Base-by-base conservation (phyloP, 2,329 filamentous ascomycete species). In the Ophiognomonia clavigignenti-juglandacearum region DNA sequence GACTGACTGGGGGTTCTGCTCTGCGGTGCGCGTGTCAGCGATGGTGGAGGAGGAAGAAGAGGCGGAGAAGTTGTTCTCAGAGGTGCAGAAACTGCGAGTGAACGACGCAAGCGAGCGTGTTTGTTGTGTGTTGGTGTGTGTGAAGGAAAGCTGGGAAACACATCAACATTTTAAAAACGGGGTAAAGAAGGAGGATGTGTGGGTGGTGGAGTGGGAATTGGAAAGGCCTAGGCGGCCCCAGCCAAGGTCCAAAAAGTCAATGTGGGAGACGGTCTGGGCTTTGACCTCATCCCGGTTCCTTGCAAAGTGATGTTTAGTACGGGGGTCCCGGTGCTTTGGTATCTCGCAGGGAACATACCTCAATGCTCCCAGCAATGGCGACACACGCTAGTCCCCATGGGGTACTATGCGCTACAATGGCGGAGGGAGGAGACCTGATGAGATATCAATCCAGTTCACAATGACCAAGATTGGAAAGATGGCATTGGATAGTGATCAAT, bases 161-260 rank as follows among this genome's bases (percentile, higher is more conserved):
- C n/a, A n/a, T n/a, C n/a, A n/a, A n/a, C n/a, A n/a, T n/a, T n/a
- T n/a, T n/a, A n/a, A n/a, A n/a, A n/a, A n/a, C n/a, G n/a, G n/a
- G n/a, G 24, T 7, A 34, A 43, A 31, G 43, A 45, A 45, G 39
- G 39, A 40, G 26, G 20, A 26, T 18, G 20, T 14, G 26, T 16
- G 27, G 43, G 35, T 39, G 13, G 31, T 16, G 31, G 31, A 34
- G 13, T 10, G 29, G 26, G 13, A 29, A 13, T 8, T 29, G 26
- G 26, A 13, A 29, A 31, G 4, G 10, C 43, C 43, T 18, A 14
- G 26, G 26, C 23, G n/a, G 7, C 14, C 14, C 14, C 9, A 9
- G 32, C 19, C 32, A 35, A 45, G 32, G 27, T 45, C 43, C 31
- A 45, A 38, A 36, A 20, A 13, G 29, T 31, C 29, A 31, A 31